Evolutionary conservation across 2,329 filamentous ascomycete species (phyloP).

Genomic region (Trichoderma simmonsii): DNA sequence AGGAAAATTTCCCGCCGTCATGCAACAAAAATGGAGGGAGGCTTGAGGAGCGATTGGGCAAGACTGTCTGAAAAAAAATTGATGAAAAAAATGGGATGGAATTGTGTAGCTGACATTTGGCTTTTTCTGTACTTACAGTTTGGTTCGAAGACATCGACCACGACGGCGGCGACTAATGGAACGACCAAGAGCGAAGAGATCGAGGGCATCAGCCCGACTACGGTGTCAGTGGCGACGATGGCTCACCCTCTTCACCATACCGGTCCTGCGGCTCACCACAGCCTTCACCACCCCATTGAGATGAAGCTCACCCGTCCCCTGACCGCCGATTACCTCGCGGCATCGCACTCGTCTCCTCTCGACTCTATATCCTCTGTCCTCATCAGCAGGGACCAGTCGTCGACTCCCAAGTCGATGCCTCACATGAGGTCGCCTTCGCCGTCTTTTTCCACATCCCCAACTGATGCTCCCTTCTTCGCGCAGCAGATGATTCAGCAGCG

Average conservation of each 20-base stretch:
- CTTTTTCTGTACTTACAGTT: slow-evolving; percentile 44
- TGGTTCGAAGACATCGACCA: slow-evolving; percentile 57
- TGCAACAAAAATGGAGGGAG: not conserved
- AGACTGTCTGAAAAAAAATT: not conserved
- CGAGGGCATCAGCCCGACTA: not conserved
- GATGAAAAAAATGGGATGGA: slow-evolving; percentile 24
- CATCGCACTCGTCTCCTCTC: slow-evolving; percentile 21
- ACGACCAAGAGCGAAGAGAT: slow-evolving; percentile 1
- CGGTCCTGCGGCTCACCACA: slow-evolving; percentile 42
- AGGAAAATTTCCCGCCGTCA: not conserved
- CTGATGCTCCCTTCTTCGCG: slow-evolving; percentile 39
- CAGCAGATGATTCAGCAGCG: slow-evolving; percentile 40
- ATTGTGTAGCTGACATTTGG: slow-evolving; percentile 39
- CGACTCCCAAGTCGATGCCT: slow-evolving; percentile 35
- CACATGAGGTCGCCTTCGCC: slow-evolving; percentile 45
- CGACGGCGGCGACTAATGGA: slow-evolving; percentile 43
- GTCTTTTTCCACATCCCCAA: slow-evolving; percentile 44
- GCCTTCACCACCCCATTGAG: slow-evolving; percentile 30
- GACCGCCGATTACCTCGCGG: slow-evolving; percentile 22
- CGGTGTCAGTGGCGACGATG: not conserved
- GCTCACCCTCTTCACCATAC: slow-evolving; percentile 28
- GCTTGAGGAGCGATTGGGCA: not conserved
- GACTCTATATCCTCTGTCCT: slow-evolving; percentile 28
- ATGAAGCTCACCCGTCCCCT: slow-evolving; percentile 21
- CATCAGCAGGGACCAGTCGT: slow-evolving; percentile 26